Base-by-base conservation (phyloP, 2,329 filamentous ascomycete species). In the Knufia fluminis region DNA sequence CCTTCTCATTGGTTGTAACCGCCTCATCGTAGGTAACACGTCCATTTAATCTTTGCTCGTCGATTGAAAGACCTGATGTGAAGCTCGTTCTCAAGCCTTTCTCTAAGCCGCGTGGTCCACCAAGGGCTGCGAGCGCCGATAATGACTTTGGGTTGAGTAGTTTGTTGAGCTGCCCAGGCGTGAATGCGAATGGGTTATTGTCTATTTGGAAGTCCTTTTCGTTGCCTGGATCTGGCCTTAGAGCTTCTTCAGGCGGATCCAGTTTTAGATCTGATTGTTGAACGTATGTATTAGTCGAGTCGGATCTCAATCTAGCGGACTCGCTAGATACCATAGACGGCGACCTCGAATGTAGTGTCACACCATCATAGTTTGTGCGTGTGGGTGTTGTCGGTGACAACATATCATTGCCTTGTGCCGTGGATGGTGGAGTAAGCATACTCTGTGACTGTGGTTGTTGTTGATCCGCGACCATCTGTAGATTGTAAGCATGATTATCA, bases 61-160 rank as follows among this genome's bases (percentile, higher is more conserved):
- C 89, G 1, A 79, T 61, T 54, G 86, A 91, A 47, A 96, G 65
- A 6, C 90, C 90, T 31, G 83, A 74, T 45, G 75, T 77, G 24
- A 86, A 73, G 63, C 92, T 80, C 4, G 81, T 82, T 43, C 85
- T 75, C 24, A 96, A 70, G 8, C 89, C 90, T 61, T 80, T 85
- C 66, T 91, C 88, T 43, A 96, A 66, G 0, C 90, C 90, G 16
- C 68, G 68, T 14, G 94, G 66, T 20, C 90, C 90, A 43, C 90
- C 89, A 3, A 96, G 65, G 12, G 82, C 82, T 61, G 83, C 85
- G 58, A 91, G 94, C 1, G 89, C 89, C 10, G 83, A 73, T 51
- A 94, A 68, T 53, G 81, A 94, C 71, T 95, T 95, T 2, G 90
- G 90, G 62, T 94, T 92, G 54, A 91, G 80, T 69, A 95, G 77